Base-by-base conservation (phyloP, 73 alveolate species). In the Blepharisma japonicum region DNA sequence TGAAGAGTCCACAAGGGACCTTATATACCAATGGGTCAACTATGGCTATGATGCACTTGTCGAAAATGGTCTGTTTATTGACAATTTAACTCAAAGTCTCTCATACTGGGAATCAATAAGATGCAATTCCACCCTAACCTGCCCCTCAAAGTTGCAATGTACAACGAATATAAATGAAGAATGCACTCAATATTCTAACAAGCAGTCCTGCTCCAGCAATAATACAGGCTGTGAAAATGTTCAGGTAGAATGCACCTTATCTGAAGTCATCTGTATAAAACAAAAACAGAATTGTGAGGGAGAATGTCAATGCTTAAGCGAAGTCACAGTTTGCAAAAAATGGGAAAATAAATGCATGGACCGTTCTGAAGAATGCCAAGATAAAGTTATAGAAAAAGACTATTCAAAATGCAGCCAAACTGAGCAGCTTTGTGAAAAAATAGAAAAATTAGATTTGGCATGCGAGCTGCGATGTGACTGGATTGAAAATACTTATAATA, bases 61-160 rank as follows among this genome's bases (percentile, higher is more conserved):
- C 14, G 49, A 25, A 8, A 9, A 8, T 14, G 46, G 23, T 3
- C 2, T 9, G 11, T 9, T 20, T 8, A 14, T 18, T n/a, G 18
- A 61, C 2, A 39, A 61, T 9, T 18, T 14, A 20, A 61, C 46
- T 8, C 18, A 14, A 61, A 39, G 23, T 14, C 74, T 61, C 23
- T n/a, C n/a, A 20, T 14, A 20, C 47, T 61, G 14, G 18, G 49
- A n/a, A 2, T 2, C 74, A 25, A 25, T 14, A 5, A n/a, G 18
- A 14, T 61, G 74, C 5, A 39, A 61, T 25, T 11, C 74, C 18
- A 9, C 39, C 14, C 49, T 61, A 8, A 25, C 11, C 18, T 61
- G 74, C 74, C 74, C 74, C 0, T 14, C 74, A 61, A 61, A n/a
- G 5, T 14, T 61, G 11, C 23, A 61, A 8, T 61, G 74, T 5